phyloP scores from a whole-genome alignment of 164 flowering plant genomes.

The Warburgia ugandensis region DNA sequence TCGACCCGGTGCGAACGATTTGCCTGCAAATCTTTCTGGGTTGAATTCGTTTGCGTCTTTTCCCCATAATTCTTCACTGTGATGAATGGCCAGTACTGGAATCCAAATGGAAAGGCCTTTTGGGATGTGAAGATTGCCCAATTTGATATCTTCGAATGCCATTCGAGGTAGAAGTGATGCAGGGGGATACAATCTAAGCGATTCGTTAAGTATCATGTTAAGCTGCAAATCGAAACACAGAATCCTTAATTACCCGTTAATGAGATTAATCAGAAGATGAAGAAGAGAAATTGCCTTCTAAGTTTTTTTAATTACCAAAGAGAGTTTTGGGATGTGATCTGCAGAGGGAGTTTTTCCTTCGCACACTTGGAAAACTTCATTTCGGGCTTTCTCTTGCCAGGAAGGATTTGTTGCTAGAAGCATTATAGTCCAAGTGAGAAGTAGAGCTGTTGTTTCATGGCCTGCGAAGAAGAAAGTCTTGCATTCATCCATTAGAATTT shows the following conservation, averaged over 20 bases:
- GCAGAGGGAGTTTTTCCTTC: constrained; percentile 42
- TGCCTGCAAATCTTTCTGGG: constrained; percentile 63
- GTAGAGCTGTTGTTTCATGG: constrained; percentile 86
- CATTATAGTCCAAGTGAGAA: constrained; percentile 95
- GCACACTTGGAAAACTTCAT: constrained; percentile 57
- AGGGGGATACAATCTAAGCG: constrained; percentile 84
- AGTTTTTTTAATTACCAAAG: too few species aligned
- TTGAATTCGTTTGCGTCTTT: constrained; percentile 86
- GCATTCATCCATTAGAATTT: constrained; percentile 87
- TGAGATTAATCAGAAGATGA: too few species aligned
- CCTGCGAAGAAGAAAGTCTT: constrained; percentile 97
- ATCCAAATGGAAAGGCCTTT: constrained; percentile 87
- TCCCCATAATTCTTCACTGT: constrained; percentile 80
- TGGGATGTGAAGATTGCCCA: constrained; percentile 79
- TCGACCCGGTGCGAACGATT: constrained; percentile 35
- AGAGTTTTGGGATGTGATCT: constrained; percentile 73
- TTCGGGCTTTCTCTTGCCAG: constrained; percentile 86
- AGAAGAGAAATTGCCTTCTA: too few species aligned
- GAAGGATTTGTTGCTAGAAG: constrained; percentile 73
- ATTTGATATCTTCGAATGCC: constrained; percentile 74
- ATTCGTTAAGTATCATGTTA: constrained; percentile 83
- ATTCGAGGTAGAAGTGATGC: constrained; percentile 71
- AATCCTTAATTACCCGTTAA: too few species aligned
- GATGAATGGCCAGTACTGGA: constrained; percentile 85
- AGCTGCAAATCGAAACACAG: constrained; percentile 72